Evolutionary conservation across 2,329 filamentous ascomycete species (phyloP).

Genomic region (Aureobasidium namibiae): DNA sequence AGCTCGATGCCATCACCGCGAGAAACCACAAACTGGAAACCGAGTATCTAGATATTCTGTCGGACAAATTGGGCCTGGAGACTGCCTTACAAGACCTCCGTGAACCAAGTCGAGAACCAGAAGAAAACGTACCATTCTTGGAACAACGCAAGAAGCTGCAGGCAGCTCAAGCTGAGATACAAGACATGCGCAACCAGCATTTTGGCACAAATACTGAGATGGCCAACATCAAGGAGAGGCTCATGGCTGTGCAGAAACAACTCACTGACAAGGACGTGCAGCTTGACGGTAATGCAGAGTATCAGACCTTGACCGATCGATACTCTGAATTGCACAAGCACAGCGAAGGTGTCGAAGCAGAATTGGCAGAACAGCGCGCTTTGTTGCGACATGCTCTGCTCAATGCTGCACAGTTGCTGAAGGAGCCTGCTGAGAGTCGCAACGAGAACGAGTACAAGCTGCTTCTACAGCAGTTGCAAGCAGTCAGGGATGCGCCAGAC

Average conservation of each 20-base stretch:
- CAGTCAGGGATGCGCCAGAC: constrained; percentile 14
- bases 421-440: constrained; percentile 16
- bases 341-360: constrained; percentile 17
- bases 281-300: constrained; percentile 15
- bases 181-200: constrained; percentile 24
- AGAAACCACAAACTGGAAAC: constrained; percentile 30
- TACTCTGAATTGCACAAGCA: constrained; percentile 17
- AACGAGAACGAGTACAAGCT: constrained; percentile 18
- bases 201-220: constrained; percentile 16
- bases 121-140: constrained; percentile 18
- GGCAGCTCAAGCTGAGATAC: constrained; percentile 17
- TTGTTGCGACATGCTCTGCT: constrained; percentile 20
- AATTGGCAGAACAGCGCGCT: constrained; percentile 18
- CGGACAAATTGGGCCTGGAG: constrained; percentile 24
- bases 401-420: constrained; percentile 12
- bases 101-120: constrained; percentile 26
- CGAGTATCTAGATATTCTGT: constrained; percentile 34
- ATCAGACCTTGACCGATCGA: constrained; percentile 14
- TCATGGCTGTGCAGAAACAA: constrained; percentile 11
- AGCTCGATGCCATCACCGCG: constrained; percentile 30
- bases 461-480: constrained; percentile 17
- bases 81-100: constrained; percentile 31
- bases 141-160: constrained; percentile 18
- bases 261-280: constrained; percentile 12
- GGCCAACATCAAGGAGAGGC: constrained; percentile 17